Conservation (phyloP, 2,329 filamentous ascomycete genomes). For the Lachnellula occidentalis region DNA sequence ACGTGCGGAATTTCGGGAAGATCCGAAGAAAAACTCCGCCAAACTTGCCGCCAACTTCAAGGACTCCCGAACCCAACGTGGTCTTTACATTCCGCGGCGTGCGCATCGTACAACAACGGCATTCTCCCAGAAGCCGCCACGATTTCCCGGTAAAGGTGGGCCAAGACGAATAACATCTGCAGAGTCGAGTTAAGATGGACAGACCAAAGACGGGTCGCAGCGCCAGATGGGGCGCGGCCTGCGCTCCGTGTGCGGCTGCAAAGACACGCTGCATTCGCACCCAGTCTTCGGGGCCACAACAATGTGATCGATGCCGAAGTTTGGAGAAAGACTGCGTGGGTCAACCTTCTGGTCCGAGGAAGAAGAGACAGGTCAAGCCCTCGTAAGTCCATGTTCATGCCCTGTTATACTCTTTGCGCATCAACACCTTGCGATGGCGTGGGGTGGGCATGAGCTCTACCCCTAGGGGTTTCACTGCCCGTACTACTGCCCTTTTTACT, state of each 20-base stretch:
- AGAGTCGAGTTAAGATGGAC: slow-evolving; percentile 1
- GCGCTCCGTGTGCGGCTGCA: slow-evolving; percentile 42
- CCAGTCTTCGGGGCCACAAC: slow-evolving; percentile 35
- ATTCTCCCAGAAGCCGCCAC: not conserved
- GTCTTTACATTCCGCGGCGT: slow-evolving; percentile 1
- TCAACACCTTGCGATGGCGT: not conserved
- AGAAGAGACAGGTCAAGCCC: slow-evolving; percentile 45
- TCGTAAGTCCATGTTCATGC: slow-evolving; percentile 38
- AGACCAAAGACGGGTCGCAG: slow-evolving; percentile 1
- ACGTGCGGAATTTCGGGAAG: too few relatives aligned
- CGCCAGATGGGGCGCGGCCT: slow-evolving; percentile 42
- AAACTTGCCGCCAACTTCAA: not conserved
- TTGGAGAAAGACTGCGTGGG: slow-evolving; percentile 43
- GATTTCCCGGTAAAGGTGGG: slow-evolving; percentile 1
- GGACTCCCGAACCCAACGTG: slow-evolving; percentile 1
- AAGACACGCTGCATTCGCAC: slow-evolving; percentile 46
- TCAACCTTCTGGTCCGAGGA: slow-evolving; percentile 45
- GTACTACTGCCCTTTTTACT: slow-evolving; percentile 2
- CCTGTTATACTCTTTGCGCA: not conserved
- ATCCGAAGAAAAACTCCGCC: not conserved
- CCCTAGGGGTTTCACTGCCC: not conserved
- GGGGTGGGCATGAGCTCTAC: not conserved
- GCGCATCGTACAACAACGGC: not conserved
- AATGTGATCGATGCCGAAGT: slow-evolving; percentile 32
- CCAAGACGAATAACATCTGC: not conserved